Conservation (phyloP, 768 basidiomycete genomes). For the Suillus sp. region DNA sequence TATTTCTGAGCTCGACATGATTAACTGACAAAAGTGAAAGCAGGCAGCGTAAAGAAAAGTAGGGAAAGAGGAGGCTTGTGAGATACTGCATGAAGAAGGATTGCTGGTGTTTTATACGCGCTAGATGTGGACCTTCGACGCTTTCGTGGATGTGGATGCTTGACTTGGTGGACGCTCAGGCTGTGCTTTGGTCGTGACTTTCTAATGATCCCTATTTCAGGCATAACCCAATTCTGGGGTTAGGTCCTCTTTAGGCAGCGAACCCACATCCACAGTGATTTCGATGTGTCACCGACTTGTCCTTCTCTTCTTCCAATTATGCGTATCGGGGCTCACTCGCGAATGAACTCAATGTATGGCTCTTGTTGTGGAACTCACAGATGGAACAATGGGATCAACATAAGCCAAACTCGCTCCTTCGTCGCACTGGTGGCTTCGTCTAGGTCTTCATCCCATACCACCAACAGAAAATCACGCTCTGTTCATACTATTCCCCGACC, state of each 20-base stretch:
- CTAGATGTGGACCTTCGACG: constrained; percentile 1
- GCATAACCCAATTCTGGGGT: constrained; percentile 7
- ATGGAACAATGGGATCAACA: neutral
- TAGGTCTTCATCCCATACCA: neutral
- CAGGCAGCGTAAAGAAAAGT: no score
- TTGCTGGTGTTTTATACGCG: neutral
- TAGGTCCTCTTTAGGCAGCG: constrained; percentile 4
- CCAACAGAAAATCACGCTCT: constrained; percentile 11
- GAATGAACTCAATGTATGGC: neutral
- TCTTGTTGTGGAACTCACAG: neutral
- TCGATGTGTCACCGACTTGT: neutral
- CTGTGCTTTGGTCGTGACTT: neutral
- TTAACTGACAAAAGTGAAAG: neutral
- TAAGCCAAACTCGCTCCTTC: neutral
- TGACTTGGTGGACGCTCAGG: neutral
- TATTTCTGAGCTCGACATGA: neutral
- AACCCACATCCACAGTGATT: no score
- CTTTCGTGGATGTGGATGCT: constrained; percentile 10
- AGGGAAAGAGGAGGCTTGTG: neutral
- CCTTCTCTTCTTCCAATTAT: neutral
- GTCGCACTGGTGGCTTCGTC: neutral
- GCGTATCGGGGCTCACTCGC: neutral
- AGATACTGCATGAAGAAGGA: neutral
- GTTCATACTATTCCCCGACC: constrained; percentile 17
- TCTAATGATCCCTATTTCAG: neutral